phyloP scores from a whole-genome alignment of 1,284 basidiomycete genomes.

The Papiliotrema laurentii region DNA sequence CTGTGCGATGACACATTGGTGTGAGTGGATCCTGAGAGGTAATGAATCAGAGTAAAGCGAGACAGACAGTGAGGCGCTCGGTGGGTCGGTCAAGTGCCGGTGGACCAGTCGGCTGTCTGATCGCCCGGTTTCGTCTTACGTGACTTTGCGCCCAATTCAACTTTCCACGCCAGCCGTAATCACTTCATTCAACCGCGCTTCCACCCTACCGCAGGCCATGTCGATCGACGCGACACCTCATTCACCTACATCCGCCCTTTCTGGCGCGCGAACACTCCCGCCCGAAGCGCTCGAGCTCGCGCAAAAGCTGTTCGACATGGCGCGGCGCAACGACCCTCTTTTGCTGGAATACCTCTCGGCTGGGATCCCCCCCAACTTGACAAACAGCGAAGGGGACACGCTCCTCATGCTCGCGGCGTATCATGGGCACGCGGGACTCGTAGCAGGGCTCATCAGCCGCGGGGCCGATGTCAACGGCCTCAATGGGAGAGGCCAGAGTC shows the following conservation, averaged over 20 bases:
- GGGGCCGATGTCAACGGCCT: constrained; percentile 65
- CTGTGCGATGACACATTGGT: too few species aligned
- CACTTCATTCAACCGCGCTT: too few species aligned
- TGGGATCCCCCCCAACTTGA: constrained; percentile 71
- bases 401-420: constrained; percentile 79
- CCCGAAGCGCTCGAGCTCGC: constrained; percentile 63
- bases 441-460: constrained; percentile 54
- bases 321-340: constrained; percentile 58
- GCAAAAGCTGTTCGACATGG: constrained; percentile 69
- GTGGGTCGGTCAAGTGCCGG: neutral
- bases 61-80: neutral
- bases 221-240: too few species aligned
- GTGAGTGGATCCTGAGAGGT: too few species aligned
- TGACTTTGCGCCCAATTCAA: too few species aligned
- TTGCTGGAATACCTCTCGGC: constrained; percentile 62
- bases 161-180: too few species aligned
- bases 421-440: constrained; percentile 62
- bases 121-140: too few species aligned
- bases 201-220: too few species aligned
- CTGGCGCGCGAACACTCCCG: too few species aligned
- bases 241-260: too few species aligned
- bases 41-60: neutral
- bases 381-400: constrained; percentile 72
- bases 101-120: too few species aligned
- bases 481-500: constrained; percentile 74